Base-by-base conservation (phyloP, 2,329 filamentous ascomycete genomes). In the Fusarium annulatum region DNA sequence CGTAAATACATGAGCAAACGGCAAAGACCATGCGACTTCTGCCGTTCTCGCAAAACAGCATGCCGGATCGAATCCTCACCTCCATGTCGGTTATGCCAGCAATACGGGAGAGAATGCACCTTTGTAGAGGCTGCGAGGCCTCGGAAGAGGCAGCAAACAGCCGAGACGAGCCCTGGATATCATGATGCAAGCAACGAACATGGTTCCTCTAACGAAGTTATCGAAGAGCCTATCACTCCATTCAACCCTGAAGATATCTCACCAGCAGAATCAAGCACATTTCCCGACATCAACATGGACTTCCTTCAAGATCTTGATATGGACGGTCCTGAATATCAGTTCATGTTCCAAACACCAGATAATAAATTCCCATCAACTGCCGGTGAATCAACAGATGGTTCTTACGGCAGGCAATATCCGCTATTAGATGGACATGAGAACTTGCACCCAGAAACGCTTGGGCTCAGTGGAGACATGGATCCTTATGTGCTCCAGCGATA, bases 1-100 rank as follows among this genome's bases (percentile, higher is more conserved):
- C 61, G 61, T 10, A 64, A 51, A 36, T 64, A 64, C 39, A 64
- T 64, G 61, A 64, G 61, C 56, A 64, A 64, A 11, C 56, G 61
- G 15, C 61, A 64, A 28, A 52, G 61, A 15, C 61, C 61, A 3
- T 64, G 61, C 38, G 61, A 64, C 18, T 64, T 64, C 11, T 64
- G 56, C 4, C 56, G 61, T 1, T 64, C 61, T 15, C 38, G 61
- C 0, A 64, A 64, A n/a, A 61, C 61, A 0, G 61, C 61, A 0
- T 64, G 61, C 2, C 45, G 61, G 0, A 64, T 64, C 7, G 61
- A 64, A 2, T 30, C n/a, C 0, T 46, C 56, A 0, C 61, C 56
- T 16, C 61, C 61, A 9, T 64, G 61, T 4, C 26, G 45, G 1
- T 7, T 41, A 4, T 64, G 61, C 19, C 56, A 43, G 16, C 61